Conservation (phyloP, 1,284 basidiomycete species). For the Apiotrichum montevideense region DNA sequence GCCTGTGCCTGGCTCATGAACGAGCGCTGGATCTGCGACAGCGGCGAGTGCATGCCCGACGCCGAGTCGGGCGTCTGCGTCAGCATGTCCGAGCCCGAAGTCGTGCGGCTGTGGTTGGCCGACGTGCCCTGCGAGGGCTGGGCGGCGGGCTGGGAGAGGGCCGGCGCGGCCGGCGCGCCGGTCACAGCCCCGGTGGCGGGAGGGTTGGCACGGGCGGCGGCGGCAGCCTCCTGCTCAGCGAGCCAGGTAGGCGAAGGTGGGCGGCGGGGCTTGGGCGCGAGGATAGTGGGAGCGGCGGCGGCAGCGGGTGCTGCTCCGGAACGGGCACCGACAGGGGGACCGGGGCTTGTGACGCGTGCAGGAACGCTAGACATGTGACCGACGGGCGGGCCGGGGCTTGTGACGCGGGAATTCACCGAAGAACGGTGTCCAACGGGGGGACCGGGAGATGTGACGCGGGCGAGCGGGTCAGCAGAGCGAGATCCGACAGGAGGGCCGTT, state of each 20-base stretch:
- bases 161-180: neutral
- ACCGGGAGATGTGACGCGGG: neutral
- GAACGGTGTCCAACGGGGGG: neutral
- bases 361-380: neutral
- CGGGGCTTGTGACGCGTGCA: neutral
- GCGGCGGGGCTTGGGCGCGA: neutral
- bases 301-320: neutral
- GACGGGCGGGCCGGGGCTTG: neutral
- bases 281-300: neutral
- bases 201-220: too few relatives aligned
- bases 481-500: conserved; percentile 13
- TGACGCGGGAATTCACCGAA: neutral
- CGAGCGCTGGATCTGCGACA: neutral
- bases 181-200: neutral
- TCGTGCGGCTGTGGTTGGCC: neutral
- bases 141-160: neutral
- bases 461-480: conserved; percentile 11
- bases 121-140: neutral
- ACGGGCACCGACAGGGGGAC: neutral
- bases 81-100: neutral
- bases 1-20: neutral
- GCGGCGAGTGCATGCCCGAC: neutral
- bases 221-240: conserved; percentile 1
- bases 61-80: neutral
- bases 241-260: neutral